These are phyloP conservation scores for Sporisorium exsertum DNA, from an alignment of 1,284 basidiomycete species.

Conservation along the genomic window DNA sequence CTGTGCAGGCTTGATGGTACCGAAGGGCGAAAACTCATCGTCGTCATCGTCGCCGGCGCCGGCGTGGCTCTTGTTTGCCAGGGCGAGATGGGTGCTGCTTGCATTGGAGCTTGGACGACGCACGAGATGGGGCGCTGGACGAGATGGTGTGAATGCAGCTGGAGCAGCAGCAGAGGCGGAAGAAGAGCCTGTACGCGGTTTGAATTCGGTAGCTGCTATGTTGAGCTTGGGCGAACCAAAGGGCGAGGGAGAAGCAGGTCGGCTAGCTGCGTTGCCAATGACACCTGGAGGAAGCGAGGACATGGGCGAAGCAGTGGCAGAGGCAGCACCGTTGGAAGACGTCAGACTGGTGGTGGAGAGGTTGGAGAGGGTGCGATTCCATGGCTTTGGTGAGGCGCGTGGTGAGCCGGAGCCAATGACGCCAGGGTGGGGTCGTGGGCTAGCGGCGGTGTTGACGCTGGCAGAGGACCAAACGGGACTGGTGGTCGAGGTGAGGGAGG, in stretches of 20 bases:
- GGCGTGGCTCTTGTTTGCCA: slow-evolving; percentile 56
- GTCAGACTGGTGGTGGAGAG: slow-evolving; percentile 45
- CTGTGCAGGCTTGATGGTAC: slow-evolving; percentile 36
- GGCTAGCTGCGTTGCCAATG: slow-evolving; percentile 28
- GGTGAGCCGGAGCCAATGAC: slow-evolving; percentile 58
- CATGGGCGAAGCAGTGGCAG: slow-evolving; percentile 38
- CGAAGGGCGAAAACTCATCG: slow-evolving; percentile 75
- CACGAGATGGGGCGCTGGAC: slow-evolving; percentile 24
- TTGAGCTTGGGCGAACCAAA: slow-evolving; percentile 64
- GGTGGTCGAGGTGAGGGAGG: slow-evolving; percentile 26
- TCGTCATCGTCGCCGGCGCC: slow-evolving; percentile 71
- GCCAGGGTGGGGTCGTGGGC: slow-evolving; percentile 49
- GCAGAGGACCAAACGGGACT: slow-evolving; percentile 27
- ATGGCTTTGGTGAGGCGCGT: slow-evolving; percentile 54
- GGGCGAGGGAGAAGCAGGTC: slow-evolving; percentile 56
- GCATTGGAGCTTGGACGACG: slow-evolving; percentile 49
- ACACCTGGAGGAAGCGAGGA: slow-evolving; percentile 44
- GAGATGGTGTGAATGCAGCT: slow-evolving; percentile 34
- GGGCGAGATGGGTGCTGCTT: slow-evolving; percentile 50
- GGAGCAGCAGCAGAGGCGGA: slow-evolving; percentile 12
- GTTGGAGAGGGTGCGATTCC: slow-evolving; percentile 49
- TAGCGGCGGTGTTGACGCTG: slow-evolving; percentile 17
- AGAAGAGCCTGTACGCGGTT: slow-evolving; percentile 45
- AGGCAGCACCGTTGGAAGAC: slow-evolving; percentile 25
- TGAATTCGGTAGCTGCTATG: slow-evolving; percentile 61